These are phyloP conservation scores for Paxillus ammoniavirescens DNA, from an alignment of 768 basidiomycete genomes.

Conservation along the genomic window DNA sequence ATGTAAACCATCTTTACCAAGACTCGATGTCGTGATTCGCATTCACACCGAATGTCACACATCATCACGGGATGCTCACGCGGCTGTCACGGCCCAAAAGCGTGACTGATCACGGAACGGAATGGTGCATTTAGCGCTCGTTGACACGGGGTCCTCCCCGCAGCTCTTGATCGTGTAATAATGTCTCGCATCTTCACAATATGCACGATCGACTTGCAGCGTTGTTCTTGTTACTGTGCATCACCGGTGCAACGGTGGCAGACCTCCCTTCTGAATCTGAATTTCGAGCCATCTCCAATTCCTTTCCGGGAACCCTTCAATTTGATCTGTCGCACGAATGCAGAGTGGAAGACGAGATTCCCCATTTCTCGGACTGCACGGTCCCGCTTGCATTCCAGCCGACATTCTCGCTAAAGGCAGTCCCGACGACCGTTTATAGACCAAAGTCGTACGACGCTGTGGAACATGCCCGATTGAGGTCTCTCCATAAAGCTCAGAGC, in stretches of 20 bases:
- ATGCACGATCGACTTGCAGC: conserved; percentile 7
- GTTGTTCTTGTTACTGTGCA: not conserved
- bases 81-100: too few species aligned
- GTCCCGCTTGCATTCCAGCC: conserved; percentile 7
- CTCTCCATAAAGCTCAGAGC: conserved; percentile 47
- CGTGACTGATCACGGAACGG: too few species aligned
- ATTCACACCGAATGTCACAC: too few species aligned
- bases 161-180: too few species aligned
- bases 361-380: conserved; percentile 4
- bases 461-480: conserved; percentile 52
- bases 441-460: conserved; percentile 52
- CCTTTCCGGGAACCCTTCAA: conserved; percentile 10
- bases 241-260: conserved; percentile 1
- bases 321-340: conserved; percentile 24
- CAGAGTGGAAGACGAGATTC: not conserved
- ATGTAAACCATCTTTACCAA: too few species aligned
- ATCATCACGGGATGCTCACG: too few species aligned
- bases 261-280: not conserved
- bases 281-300: not conserved
- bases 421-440: conserved; percentile 53
- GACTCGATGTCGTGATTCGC: too few species aligned
- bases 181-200: not conserved
- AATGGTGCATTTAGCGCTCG: too few species aligned
- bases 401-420: conserved; percentile 38
- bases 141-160: too few species aligned